These are phyloP conservation scores for Evansstolkia leycettana DNA, from an alignment of 495 filamentous ascomycete genomes.

Conservation along the genomic window DNA sequence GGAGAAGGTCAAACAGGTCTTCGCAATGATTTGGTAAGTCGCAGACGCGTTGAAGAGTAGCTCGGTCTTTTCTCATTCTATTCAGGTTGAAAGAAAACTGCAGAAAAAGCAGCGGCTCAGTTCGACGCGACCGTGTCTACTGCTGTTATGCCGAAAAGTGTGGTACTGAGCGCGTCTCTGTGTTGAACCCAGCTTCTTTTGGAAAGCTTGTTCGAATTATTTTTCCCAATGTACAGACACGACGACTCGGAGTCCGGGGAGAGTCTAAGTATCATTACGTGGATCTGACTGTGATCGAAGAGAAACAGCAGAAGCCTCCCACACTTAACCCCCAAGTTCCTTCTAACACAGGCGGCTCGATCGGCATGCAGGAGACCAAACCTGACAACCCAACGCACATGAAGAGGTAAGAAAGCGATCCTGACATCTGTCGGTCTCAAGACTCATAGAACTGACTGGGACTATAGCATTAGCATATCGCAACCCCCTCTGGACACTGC, in stretches of 20 bases:
- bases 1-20: conserved; percentile 91
- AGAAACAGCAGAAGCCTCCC: conserved; percentile 30
- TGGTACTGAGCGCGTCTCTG: conserved; percentile 81
- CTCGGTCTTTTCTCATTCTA: background rate
- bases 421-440: background rate
- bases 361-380: conserved; percentile 10
- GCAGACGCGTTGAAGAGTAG: background rate
- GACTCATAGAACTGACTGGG: conserved; percentile 1
- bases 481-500: conserved; percentile 52
- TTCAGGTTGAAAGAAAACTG: conserved; percentile 75
- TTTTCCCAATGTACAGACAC: conserved; percentile 86
- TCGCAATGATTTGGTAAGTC: conserved; percentile 93
- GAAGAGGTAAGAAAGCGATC: conserved; percentile 19
- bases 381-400: conserved; percentile 18
- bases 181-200: conserved; percentile 92
- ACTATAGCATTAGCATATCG: conserved; percentile 23
- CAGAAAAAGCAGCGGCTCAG: conserved; percentile 65
- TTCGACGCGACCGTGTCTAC: conserved; percentile 86
- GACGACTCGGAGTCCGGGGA: conserved; percentile 81
- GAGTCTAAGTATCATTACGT: conserved; percentile 99
- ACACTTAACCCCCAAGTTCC: conserved; percentile 16
- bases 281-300: conserved; percentile 58
- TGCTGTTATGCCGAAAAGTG: conserved; percentile 85
- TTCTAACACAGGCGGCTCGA: conserved; percentile 8
- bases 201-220: conserved; percentile 94